phyloP scores from a whole-genome alignment of 345 rosid species.

The Limnanthes douglasii region DNA sequence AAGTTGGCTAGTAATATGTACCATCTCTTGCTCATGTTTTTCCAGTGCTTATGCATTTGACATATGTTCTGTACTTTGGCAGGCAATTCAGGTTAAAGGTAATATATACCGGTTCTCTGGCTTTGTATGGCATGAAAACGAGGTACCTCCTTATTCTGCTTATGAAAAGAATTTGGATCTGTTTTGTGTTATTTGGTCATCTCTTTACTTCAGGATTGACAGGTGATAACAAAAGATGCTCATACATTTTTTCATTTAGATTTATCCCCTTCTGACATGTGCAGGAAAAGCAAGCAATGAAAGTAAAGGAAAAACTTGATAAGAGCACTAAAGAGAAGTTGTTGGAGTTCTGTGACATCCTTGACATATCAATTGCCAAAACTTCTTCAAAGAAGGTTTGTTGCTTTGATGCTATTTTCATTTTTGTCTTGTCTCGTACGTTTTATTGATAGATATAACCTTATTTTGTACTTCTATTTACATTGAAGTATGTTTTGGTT shows the following conservation, averaged over 20 bases:
- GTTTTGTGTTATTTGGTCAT: too few species aligned
- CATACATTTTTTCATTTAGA: too few species aligned
- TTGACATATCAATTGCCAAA: slow-evolving; percentile 57
- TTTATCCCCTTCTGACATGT: too few species aligned
- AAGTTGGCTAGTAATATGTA: background rate
- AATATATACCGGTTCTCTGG: slow-evolving; percentile 85
- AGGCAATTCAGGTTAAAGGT: slow-evolving; percentile 78
- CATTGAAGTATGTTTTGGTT: too few species aligned
- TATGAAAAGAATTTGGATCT: background rate
- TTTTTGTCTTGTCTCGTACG: background rate
- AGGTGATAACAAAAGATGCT: too few species aligned
- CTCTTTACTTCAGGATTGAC: too few species aligned
- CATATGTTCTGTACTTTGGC: slow-evolving; percentile 21
- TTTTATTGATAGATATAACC: too few species aligned
- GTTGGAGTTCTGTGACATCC: slow-evolving; percentile 68
- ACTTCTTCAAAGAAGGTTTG: slow-evolving; percentile 62
- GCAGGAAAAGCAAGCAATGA: slow-evolving; percentile 71
- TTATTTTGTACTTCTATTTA: too few species aligned
- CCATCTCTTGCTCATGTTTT: slow-evolving; percentile 1
- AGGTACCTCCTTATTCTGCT: too few species aligned
- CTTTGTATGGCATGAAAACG: slow-evolving; percentile 77
- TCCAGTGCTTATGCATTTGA: slow-evolving; percentile 5
- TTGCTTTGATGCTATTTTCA: slow-evolving; percentile 1
- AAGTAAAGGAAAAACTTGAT: slow-evolving; percentile 71
- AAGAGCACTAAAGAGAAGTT: slow-evolving; percentile 76